Evolutionary conservation across 768 basidiomycete species (phyloP), one percentile per base, ranked within the genome.

Genomic region (Collybia mongolica): DNA sequence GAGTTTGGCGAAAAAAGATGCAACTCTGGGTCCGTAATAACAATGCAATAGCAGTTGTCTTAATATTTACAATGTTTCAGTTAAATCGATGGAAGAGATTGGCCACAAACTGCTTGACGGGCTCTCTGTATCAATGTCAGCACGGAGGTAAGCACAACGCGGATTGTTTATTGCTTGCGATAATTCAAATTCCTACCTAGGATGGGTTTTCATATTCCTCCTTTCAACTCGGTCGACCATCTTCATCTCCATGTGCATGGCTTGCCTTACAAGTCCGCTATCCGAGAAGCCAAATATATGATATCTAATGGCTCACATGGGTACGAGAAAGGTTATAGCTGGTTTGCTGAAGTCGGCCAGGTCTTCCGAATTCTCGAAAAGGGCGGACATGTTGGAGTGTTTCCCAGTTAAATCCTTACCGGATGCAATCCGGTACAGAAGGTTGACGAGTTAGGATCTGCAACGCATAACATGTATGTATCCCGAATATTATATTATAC

Each of bases 161-260:
- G 9, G 11, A 32, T 8, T 7, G 41, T 22, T 15, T 46, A 2
- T 18, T 6, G 43, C 52, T 39, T 48, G 26, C 51, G 18, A 3
- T 49, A 29, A 58, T 37, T 19, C 45, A 58, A 60, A 28, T 48
- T n/a, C 45, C 19, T 12, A 42, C 47, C 29, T 49, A 90, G 90
- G 54, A 72, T 90, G 70, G 89, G 90, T 1, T 92, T 90, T 60
- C 89, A 92, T 61, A 87, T 90, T 46, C 86, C 89, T 0, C 90
- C 90, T 0, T 88, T 86, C 65, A 84, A 80, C 50, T 84, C 82
- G 28, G 75, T 91, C 5, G 60, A 81, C 29, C 89, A 92, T 60
- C 71, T 92, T 14, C 90, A 91, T 62, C 66, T 92, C 35, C 90
- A 91, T 60, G 80, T 86, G 19, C 84, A 87, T 41, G 82, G 71